Conservation (phyloP, 306 rosid species). For the Inga leiocalycina region DNA sequence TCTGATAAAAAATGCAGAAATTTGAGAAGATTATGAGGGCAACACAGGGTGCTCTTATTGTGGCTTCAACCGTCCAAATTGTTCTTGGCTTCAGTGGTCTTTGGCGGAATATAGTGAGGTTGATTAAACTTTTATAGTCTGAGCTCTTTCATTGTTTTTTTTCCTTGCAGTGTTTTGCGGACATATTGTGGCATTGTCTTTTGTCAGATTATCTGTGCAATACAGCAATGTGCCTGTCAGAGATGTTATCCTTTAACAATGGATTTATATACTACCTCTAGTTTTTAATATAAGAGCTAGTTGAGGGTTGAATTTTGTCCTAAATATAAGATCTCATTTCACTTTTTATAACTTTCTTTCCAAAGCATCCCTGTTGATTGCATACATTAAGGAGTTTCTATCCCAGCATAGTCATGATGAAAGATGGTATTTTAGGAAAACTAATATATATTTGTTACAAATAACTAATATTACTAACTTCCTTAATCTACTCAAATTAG, state of each 20-base stretch:
- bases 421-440: too few relatives aligned
- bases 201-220: neutral
- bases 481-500: too few relatives aligned
- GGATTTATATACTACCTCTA: neutral
- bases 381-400: too few relatives aligned
- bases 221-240: neutral
- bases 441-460: too few relatives aligned
- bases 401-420: too few relatives aligned
- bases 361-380: too few relatives aligned
- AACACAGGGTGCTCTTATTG: constrained; percentile 95
- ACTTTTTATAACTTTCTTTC: too few relatives aligned
- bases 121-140: constrained; percentile 14
- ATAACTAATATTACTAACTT: too few relatives aligned
- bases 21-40: constrained; percentile 93
- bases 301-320: too few relatives aligned
- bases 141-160: neutral
- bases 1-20: constrained; percentile 56
- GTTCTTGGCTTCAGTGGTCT: constrained; percentile 99
- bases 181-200: neutral
- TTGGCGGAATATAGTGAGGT: constrained; percentile 98
- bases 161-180: neutral
- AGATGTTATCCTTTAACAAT: neutral
- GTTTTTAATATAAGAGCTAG: too few relatives aligned
- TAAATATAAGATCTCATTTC: too few relatives aligned
- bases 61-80: constrained; percentile 94